Evolutionary conservation across 2,329 filamentous ascomycete species (phyloP), one percentile per base, ranked within the genome.

Genomic region (Botrytis deweyae): DNA sequence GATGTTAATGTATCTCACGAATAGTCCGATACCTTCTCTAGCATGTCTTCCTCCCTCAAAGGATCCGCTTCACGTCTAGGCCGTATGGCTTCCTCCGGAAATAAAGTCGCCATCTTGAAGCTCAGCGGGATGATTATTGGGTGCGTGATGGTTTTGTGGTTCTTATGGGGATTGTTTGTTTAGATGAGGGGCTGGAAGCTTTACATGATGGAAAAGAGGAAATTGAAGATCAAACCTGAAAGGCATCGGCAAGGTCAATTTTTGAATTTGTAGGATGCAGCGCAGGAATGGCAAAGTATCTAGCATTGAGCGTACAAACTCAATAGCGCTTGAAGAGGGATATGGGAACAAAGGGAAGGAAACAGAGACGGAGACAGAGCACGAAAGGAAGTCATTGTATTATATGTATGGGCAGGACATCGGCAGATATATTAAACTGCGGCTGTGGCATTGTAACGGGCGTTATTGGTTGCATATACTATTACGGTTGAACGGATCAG

Each of bases 41-140:
- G 90, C 79, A 94, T 99, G 88, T 88, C 89, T 52, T 91, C 91
- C 22, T 91, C 91, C 76, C 85, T 99, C 75, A 95, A 94, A 82
- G 94, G 94, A 62, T 97, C 93, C 77, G 94, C 94, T 20, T 87
- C 88, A 67, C 89, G 96, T 20, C 84, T 99, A 65, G 93, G 92
- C 36, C 90, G 94, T 75, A 98, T 98, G 94, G 96, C 96, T 64
- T 91, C 91, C 70, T 90, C 91, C 72, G 96, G 96, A 69, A 97
- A 98, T 84, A 95, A 94, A 79, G 89, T 97, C 59, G 95, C 96
- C 25, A 91, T 98, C 58, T 83, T 99, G 75, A 98, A 98, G 83
- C 86, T 99, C 67, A 90, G 94, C 0, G 95, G 89, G 38, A 97
- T 98, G 58, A 87, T 97, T 38, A 87, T 95, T 62, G 94, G 84